Percentiles rank a stretch among this genome's conserved stretches.
Evolutionary conservation across 2,329 filamentous ascomycete species (phyloP).

Genomic region (Hypoxylon sp.): DNA sequence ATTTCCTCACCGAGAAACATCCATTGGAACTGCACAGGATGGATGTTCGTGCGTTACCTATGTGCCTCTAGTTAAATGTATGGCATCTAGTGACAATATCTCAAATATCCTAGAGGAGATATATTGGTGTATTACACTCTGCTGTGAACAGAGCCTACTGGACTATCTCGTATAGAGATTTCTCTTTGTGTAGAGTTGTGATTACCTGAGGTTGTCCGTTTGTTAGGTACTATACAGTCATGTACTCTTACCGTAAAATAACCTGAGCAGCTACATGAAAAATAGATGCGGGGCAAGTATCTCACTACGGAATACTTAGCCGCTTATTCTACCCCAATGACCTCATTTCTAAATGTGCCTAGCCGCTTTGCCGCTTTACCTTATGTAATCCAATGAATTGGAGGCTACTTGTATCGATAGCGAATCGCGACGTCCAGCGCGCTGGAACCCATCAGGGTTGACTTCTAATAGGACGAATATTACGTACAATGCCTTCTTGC

Average conservation of each 20-base stretch:
- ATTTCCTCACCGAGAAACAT: constrained; percentile 22
- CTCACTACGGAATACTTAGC: neutral
- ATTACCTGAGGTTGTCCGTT: too few relatives aligned
- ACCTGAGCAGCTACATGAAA: neutral
- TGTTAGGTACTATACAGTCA: neutral
- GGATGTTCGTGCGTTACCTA: constrained; percentile 4
- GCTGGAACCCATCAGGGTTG: constrained; percentile 20
- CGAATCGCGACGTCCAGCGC: constrained; percentile 19
- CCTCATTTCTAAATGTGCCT: neutral
- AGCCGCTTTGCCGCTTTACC: neutral
- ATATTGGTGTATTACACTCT: too few relatives aligned
- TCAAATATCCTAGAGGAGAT: too few relatives aligned
- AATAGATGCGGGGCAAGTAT: neutral
- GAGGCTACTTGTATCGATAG: constrained; percentile 29
- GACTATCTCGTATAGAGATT: too few relatives aligned
- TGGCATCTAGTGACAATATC: too few relatives aligned
- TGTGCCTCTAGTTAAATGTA: too few relatives aligned
- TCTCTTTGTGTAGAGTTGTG: too few relatives aligned
- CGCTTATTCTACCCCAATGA: neutral
- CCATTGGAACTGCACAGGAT: too few relatives aligned
- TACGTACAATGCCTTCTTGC: constrained; percentile 6
- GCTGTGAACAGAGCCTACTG: too few relatives aligned
- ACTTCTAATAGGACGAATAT: constrained; percentile 6
- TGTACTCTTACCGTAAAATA: neutral
- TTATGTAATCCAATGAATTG: constrained; percentile 19